Percentiles rank a stretch among this genome's conserved stretches.
Conservation (phyloP, 208 protist genomes). For the Crithidia expoeki region DNA sequence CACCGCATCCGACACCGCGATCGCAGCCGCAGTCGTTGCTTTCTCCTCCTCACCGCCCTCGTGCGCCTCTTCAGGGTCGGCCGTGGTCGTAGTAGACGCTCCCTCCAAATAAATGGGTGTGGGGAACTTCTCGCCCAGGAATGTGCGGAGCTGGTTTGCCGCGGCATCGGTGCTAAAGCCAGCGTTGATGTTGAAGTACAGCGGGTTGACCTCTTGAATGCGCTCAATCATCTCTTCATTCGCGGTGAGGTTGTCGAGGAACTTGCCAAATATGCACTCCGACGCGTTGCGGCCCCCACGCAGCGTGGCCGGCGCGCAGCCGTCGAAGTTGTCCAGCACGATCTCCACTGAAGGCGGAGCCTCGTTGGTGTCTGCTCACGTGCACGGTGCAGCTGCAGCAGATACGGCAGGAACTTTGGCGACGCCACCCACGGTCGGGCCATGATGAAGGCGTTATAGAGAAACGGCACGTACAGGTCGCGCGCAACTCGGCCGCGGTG, state of each 20-base stretch:
- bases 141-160: conserved; percentile 18
- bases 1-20: neutral
- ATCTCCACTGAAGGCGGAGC: neutral
- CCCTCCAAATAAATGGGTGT: conserved; percentile 19
- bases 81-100: neutral
- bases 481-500: conserved; percentile 29
- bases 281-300: conserved; percentile 10
- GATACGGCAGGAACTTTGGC: conserved; percentile 45
- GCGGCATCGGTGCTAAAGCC: conserved; percentile 9
- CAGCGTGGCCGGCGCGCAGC: conserved; percentile 39
- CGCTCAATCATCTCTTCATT: conserved; percentile 14
- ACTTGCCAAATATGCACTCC: conserved; percentile 22
- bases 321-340: conserved; percentile 47
- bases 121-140: conserved; percentile 20
- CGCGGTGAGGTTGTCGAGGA: conserved; percentile 8
- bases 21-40: neutral
- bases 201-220: neutral
- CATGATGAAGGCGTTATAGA: conserved; percentile 56
- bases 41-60: neutral
- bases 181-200: conserved; percentile 44
- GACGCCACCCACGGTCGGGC: conserved; percentile 47
- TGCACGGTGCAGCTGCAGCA: conserved; percentile 24
- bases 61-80: neutral
- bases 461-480: conserved; percentile 50
- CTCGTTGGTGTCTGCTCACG: neutral